Percentiles rank a stretch among this genome's conserved stretches.
These are phyloP conservation scores for Termitomyces sp. DNA, from an alignment of 768 basidiomycete species.

Conservation along the genomic window DNA sequence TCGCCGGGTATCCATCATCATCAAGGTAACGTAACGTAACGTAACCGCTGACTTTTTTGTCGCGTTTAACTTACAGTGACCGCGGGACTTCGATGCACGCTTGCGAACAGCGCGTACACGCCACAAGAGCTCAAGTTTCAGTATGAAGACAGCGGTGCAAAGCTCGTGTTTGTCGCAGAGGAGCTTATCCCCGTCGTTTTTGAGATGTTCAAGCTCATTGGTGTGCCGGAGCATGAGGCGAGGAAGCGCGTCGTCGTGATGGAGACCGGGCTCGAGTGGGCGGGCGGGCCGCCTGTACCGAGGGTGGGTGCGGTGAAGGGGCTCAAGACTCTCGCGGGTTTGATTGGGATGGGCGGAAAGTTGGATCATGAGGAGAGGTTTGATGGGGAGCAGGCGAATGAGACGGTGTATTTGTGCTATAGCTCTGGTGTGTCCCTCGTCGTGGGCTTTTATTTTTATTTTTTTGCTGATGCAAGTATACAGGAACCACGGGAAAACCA, in stretches of 20 bases:
- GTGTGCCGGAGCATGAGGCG: constrained; percentile 43
- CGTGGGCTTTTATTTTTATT: background rate
- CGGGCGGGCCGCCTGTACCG: constrained; percentile 29
- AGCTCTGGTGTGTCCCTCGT: constrained; percentile 31
- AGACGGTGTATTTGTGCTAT: constrained; percentile 67
- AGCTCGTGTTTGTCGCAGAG: constrained; percentile 63
- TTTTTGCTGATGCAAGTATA: constrained; percentile 17
- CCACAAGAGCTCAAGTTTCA: constrained; percentile 69
- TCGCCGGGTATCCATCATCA: too few species aligned
- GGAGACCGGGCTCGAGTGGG: constrained; percentile 45
- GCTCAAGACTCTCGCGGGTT: constrained; percentile 17
- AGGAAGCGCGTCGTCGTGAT: constrained; percentile 55
- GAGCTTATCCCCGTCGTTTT: constrained; percentile 50
- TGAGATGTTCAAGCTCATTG: constrained; percentile 51
- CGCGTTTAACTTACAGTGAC: constrained; percentile 33
- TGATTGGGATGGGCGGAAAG: constrained; percentile 40
- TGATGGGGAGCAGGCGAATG: constrained; percentile 45
- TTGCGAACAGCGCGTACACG: constrained; percentile 73
- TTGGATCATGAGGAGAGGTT: constrained; percentile 53
- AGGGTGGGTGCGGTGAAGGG: background rate
- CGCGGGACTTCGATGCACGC: constrained; percentile 63
- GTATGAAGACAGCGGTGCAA: constrained; percentile 62
- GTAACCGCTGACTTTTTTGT: background rate
- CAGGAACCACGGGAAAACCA: constrained; percentile 74
- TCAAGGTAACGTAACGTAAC: background rate